Conservation (phyloP, 495 filamentous ascomycete genomes). For the Aspergillus carlsbadensis region DNA sequence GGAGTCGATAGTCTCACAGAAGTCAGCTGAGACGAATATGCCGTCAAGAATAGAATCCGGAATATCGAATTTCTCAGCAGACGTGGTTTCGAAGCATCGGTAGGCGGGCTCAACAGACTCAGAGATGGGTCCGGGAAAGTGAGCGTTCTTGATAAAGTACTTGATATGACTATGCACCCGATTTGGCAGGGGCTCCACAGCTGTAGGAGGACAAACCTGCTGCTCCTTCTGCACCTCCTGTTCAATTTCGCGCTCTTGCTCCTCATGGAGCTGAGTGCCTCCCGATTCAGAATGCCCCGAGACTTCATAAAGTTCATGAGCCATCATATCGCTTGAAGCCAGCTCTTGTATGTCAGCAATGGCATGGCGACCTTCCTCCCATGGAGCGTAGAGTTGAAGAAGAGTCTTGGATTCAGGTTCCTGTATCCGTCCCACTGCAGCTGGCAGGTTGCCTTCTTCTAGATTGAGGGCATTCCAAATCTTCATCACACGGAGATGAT, state of each 20-base stretch:
- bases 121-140: too few relatives aligned
- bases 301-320: background rate
- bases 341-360: background rate
- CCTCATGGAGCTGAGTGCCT: conserved; percentile 48
- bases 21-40: background rate
- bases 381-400: conserved; percentile 14
- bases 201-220: conserved; percentile 47
- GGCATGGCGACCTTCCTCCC: background rate
- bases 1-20: background rate
- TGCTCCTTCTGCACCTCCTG: conserved; percentile 59
- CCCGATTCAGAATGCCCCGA: conserved; percentile 2
- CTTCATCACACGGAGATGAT: background rate
- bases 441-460: background rate
- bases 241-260: conserved; percentile 64
- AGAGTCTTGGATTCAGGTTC: conserved; percentile 17
- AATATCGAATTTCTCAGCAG: background rate
- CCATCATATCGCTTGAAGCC: background rate
- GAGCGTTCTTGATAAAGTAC: background rate
- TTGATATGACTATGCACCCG: conserved; percentile 29
- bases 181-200: conserved; percentile 34
- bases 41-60: background rate
- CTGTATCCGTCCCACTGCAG: conserved; percentile 6
- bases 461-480: background rate
- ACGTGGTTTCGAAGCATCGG: background rate
- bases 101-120: too few relatives aligned